A percentile compares a stretch with the other conserved stretches of the same genome.
phyloP scores from a whole-genome alignment of 108 stramenopile genomes.

The Mayamaea pseudoterrestris region DNA sequence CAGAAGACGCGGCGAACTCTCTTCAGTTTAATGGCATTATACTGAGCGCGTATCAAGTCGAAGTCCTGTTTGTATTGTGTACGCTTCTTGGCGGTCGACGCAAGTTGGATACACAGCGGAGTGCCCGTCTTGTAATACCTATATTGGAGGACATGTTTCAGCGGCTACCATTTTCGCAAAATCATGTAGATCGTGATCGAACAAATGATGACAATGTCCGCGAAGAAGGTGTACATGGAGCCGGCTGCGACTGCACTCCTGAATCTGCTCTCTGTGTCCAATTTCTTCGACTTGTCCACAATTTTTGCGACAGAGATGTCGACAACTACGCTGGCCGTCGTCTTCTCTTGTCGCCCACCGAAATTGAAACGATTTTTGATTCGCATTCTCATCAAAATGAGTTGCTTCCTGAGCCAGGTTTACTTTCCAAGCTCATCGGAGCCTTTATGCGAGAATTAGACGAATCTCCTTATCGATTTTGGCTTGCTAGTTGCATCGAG shows the following conservation, averaged over 20 bases:
- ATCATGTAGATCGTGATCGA: neutral
- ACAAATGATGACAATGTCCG: neutral
- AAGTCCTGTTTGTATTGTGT: slow-evolving; percentile 78
- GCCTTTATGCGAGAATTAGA: slow-evolving; percentile 54
- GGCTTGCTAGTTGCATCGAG: slow-evolving; percentile 82
- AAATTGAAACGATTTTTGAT: slow-evolving; percentile 25
- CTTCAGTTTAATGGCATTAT: slow-evolving; percentile 59
- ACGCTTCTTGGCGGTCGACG: slow-evolving; percentile 69
- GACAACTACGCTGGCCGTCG: slow-evolving; percentile 39
- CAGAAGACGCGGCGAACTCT: slow-evolving; percentile 42
- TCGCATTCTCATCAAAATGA: neutral
- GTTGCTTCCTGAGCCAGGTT: slow-evolving; percentile 19
- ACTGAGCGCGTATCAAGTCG: slow-evolving; percentile 62
- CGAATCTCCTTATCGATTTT: slow-evolving; percentile 79
- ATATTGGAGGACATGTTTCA: slow-evolving; percentile 66
- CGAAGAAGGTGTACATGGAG: slow-evolving; percentile 35
- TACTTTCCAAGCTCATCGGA: slow-evolving; percentile 54
- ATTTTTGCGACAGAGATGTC: slow-evolving; percentile 79
- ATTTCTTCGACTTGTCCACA: slow-evolving; percentile 76
- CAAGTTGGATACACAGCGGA: slow-evolving; percentile 59
- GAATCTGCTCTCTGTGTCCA: slow-evolving; percentile 79
- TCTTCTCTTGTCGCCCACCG: slow-evolving; percentile 24
- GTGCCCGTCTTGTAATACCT: slow-evolving; percentile 34
- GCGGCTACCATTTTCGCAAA: slow-evolving; percentile 46
- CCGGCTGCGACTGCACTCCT: slow-evolving; percentile 82